Evolutionary conservation across 108 stramenopile species (phyloP), one percentile per base, ranked within the genome.

Genomic region (Pseudonitzschia multistriata): DNA sequence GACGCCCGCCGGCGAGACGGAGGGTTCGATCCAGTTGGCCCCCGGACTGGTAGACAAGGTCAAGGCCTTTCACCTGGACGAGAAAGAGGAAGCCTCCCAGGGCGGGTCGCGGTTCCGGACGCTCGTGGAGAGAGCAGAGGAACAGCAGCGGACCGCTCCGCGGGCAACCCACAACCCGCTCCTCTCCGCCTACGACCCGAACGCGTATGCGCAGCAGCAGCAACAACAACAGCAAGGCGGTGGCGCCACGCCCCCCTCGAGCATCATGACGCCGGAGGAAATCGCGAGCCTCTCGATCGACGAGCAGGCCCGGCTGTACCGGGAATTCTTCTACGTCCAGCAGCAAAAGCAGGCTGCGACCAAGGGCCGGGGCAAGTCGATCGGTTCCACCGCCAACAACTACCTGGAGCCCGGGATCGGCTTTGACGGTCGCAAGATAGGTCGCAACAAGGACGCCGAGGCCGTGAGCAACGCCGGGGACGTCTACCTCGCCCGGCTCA

Each of bases 401-500:
- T 69, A 69, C 55, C 25, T 50, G 3, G 36, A 57, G 52, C 14
- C 31, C 19, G 68, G 68, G 8, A 57, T 36, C 22, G 68, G 68
- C 25, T 56, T 55, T 29, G 56, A 70, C 21, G 75, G 81, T 22
- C 79, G 81, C 39, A 76, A 73, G 24, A 64, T 70, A 52, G 85
- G 86, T 13, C 83, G 76, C 57, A 90, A 90, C 42, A 49, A 66
- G 13, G 87, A 88, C 67, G 74, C 87, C 11, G 87, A 85, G 73
- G 55, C 79, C 49, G 83, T 92, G 54, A 60, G 78, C 56, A 92
- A 92, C 66, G 77, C 84, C 2, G 80, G 88, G 47, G 91, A 92
- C 59, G 74, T 85, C 25, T 92, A 92, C 77, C 85, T 92, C 78
- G 91, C 88, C 0, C 87, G 86, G 49, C 72, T 92, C 53, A 92